Conservation (phyloP, 768 basidiomycete genomes). For the Mycena haematopus region DNA sequence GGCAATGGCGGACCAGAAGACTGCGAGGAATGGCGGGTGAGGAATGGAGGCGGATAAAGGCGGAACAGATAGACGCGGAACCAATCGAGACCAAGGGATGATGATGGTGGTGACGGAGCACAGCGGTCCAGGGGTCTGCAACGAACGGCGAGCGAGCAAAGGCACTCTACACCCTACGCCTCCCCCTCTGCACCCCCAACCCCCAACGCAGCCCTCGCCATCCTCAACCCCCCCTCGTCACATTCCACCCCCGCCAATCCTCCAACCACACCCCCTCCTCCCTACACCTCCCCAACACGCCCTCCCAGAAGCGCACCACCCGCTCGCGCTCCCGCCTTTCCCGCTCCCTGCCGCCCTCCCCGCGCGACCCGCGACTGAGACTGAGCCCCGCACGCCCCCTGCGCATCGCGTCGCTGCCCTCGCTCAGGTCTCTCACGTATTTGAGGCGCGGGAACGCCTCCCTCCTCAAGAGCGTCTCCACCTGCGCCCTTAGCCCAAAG, state of each 20-base stretch:
- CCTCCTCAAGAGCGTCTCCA: constrained; percentile 59
- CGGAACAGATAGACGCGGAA: no score
- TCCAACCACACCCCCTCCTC: constrained; percentile 67
- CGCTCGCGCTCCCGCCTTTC: constrained; percentile 25
- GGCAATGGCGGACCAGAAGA: no score
- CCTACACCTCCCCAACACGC: constrained; percentile 55
- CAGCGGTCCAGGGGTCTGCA: no score
- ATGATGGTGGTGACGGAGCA: no score
- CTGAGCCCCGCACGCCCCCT: constrained; percentile 32
- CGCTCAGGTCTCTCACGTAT: constrained; percentile 71
- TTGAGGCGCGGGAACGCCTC: constrained; percentile 68
- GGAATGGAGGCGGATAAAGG: no score
- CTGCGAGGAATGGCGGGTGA: no score
- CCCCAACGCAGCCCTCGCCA: constrained; percentile 29
- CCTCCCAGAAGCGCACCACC: constrained; percentile 51
- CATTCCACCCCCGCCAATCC: constrained; percentile 65
- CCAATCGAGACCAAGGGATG: no score
- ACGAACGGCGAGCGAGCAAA: neutral
- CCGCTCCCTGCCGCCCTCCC: constrained; percentile 6
- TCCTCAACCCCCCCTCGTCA: constrained; percentile 51
- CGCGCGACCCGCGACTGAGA: neutral
- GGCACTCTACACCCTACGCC: no score
- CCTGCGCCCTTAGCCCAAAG: constrained; percentile 70
- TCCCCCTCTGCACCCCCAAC: neutral
- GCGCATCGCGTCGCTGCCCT: constrained; percentile 62